A percentile compares a stretch with the other conserved stretches of the same genome.
Conservation (phyloP, 805 yeast genomes). For the Yarrowia keelungensis region DNA sequence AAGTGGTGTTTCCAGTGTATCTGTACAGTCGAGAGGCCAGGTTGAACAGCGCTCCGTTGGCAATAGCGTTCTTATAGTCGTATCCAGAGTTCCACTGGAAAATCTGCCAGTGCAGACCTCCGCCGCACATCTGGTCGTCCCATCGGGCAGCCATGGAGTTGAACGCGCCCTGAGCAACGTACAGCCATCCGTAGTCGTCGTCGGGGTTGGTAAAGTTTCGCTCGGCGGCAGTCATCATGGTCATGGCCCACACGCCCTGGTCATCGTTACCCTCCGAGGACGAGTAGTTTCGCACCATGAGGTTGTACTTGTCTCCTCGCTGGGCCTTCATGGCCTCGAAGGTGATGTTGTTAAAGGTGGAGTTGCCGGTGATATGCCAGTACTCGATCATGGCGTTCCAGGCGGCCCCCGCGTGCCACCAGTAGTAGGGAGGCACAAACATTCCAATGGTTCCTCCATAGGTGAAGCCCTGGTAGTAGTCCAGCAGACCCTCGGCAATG, state of each 20-base stretch:
- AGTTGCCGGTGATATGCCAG: slow-evolving; percentile 72
- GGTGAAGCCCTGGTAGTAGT: slow-evolving; percentile 68
- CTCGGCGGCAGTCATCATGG: slow-evolving; percentile 92
- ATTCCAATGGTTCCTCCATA: slow-evolving; percentile 84
- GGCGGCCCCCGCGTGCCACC: slow-evolving; percentile 99
- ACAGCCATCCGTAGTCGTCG: slow-evolving; percentile 76
- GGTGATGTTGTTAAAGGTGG: slow-evolving; percentile 65
- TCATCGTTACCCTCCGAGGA: slow-evolving; percentile 97
- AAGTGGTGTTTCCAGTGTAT: slow-evolving; percentile 75
- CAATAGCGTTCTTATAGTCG: slow-evolving; percentile 87
- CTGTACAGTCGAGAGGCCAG: slow-evolving; percentile 86
- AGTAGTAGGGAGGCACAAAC: slow-evolving; percentile 89
- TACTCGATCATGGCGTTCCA: slow-evolving; percentile 88
- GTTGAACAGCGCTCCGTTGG: slow-evolving; percentile 91
- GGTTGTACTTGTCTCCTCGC: slow-evolving; percentile 74
- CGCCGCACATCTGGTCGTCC: slow-evolving; percentile 76
- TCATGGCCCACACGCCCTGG: slow-evolving; percentile 96
- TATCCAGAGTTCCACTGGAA: slow-evolving; percentile 94
- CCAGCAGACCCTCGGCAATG: slow-evolving; percentile 66
- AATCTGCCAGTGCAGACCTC: slow-evolving; percentile 97
- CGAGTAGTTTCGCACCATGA: slow-evolving; percentile 85
- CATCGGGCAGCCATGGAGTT: slow-evolving; percentile 90
- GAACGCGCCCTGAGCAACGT: slow-evolving; percentile 85
- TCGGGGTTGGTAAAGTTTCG: slow-evolving; percentile 79
- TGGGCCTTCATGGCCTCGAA: slow-evolving; percentile 73